Percentiles rank a stretch among this genome's conserved stretches.
Evolutionary conservation across 106 monocot genomes (phyloP).

Genomic region (Acorus calamus): DNA sequence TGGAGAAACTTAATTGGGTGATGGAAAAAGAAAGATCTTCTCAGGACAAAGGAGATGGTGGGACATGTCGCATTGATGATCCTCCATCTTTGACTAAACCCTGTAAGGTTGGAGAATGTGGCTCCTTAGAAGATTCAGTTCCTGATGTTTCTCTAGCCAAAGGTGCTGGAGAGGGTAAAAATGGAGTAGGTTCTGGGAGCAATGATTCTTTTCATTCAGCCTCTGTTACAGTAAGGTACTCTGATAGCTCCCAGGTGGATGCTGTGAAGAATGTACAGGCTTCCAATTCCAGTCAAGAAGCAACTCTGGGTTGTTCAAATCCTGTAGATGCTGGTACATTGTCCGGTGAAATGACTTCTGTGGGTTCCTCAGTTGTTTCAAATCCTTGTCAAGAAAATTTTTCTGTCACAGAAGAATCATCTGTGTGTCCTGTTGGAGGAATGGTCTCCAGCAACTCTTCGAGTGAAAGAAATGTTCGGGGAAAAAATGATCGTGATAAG

Average conservation of each 20-base stretch:
- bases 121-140: background rate
- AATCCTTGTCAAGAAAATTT: constrained; percentile 14
- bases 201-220: background rate
- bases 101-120: background rate
- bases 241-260: constrained; percentile 2
- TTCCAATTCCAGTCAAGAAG: constrained; percentile 4
- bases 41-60: constrained; percentile 8
- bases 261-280: constrained; percentile 1
- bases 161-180: background rate
- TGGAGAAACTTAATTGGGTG: constrained; percentile 36
- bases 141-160: constrained; percentile 2
- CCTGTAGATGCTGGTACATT: constrained; percentile 7
- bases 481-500: constrained; percentile 13
- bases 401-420: constrained; percentile 15
- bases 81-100: constrained; percentile 2
- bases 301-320: constrained; percentile 1
- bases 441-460: constrained; percentile 2
- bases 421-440: constrained; percentile 5
- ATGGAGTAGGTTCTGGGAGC: constrained; percentile 4
- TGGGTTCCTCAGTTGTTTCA: constrained; percentile 11
- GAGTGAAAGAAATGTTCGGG: constrained; percentile 4
- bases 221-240: constrained; percentile 1
- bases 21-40: constrained; percentile 4
- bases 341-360: constrained; percentile 12
- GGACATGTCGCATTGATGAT: background rate